phyloP scores from a whole-genome alignment of 306 rosid genomes.

The Lupinus albus region DNA sequence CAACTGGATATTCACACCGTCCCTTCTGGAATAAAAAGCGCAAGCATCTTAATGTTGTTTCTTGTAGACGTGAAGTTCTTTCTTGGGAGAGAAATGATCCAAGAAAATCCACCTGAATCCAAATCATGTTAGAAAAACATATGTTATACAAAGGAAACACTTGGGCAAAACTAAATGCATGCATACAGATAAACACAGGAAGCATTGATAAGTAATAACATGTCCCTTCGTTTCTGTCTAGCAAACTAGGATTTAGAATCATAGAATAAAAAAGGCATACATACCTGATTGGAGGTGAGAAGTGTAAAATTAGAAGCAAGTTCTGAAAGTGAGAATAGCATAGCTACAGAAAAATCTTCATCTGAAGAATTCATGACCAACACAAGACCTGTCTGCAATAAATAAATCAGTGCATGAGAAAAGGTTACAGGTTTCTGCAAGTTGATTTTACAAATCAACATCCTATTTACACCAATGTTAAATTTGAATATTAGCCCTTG shows the following conservation, averaged over 20 bases:
- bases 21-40: slow-evolving; percentile 54
- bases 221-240: slow-evolving; percentile 19
- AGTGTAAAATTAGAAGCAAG: slow-evolving; percentile 56
- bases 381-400: slow-evolving; percentile 64
- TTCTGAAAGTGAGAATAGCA: slow-evolving; percentile 76
- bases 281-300: slow-evolving; percentile 66
- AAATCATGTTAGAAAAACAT: slow-evolving; percentile 17
- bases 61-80: slow-evolving; percentile 48
- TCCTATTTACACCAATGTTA: slow-evolving; percentile 10
- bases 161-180: slow-evolving; percentile 1
- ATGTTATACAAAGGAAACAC: slow-evolving; percentile 21
- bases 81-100: slow-evolving; percentile 55
- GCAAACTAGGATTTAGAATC: slow-evolving; percentile 17
- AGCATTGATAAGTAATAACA: background rate
- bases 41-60: slow-evolving; percentile 63
- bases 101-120: slow-evolving; percentile 68
- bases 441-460: slow-evolving; percentile 4
- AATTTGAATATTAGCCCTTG: slow-evolving; percentile 22
- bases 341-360: slow-evolving; percentile 57
- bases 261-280: slow-evolving; percentile 32
- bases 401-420: slow-evolving; percentile 27
- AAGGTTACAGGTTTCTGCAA: background rate
- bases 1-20: slow-evolving; percentile 39
- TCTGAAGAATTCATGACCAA: slow-evolving; percentile 53
- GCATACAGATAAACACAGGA: background rate